Percentiles rank a stretch among this genome's conserved stretches.
phyloP scores from a whole-genome alignment of 1,284 basidiomycete genomes.

The Leccinum subrobustum region DNA sequence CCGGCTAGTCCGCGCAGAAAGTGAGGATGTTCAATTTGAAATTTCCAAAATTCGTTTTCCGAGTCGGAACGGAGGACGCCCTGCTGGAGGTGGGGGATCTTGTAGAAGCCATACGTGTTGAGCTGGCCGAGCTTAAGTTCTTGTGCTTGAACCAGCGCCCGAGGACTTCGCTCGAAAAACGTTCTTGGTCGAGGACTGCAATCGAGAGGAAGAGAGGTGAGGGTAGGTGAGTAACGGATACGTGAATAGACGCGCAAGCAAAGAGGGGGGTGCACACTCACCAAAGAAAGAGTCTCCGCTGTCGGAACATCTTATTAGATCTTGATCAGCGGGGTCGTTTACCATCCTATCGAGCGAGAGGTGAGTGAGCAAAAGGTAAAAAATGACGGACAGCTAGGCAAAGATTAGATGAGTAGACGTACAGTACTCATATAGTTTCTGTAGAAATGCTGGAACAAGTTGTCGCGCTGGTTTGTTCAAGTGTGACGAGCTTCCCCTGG shows the following conservation, averaged over 20 bases:
- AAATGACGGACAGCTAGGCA: constrained; percentile 5
- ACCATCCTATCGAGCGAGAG: constrained; percentile 55
- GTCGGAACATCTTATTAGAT: constrained; percentile 89
- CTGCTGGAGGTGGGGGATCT: constrained; percentile 94
- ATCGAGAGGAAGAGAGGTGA: background rate
- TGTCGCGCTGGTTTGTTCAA: constrained; percentile 54
- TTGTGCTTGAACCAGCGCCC: constrained; percentile 96
- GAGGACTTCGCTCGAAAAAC: constrained; percentile 87
- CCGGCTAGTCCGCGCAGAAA: constrained; percentile 88
- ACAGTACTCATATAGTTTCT: constrained; percentile 84
- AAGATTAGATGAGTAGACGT: constrained; percentile 34
- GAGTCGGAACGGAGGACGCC: constrained; percentile 84
- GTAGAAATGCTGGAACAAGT: constrained; percentile 82
- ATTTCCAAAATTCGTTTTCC: constrained; percentile 92
- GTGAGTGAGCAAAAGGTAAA: constrained; percentile 2
- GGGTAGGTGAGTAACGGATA: background rate
- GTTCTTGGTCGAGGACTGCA: constrained; percentile 89
- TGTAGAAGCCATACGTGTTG: constrained; percentile 98
- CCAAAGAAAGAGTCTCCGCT: constrained; percentile 90
- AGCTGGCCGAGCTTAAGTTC: constrained; percentile 92
- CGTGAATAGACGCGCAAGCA: background rate
- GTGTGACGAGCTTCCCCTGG: constrained; percentile 41
- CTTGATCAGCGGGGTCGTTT: constrained; percentile 78
- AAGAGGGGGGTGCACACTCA: constrained; percentile 36
- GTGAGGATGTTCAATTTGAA: constrained; percentile 72